Evolutionary conservation across 371 early-diverging fungal species (phyloP).

Genomic region (Aphelidium insulamus): DNA sequence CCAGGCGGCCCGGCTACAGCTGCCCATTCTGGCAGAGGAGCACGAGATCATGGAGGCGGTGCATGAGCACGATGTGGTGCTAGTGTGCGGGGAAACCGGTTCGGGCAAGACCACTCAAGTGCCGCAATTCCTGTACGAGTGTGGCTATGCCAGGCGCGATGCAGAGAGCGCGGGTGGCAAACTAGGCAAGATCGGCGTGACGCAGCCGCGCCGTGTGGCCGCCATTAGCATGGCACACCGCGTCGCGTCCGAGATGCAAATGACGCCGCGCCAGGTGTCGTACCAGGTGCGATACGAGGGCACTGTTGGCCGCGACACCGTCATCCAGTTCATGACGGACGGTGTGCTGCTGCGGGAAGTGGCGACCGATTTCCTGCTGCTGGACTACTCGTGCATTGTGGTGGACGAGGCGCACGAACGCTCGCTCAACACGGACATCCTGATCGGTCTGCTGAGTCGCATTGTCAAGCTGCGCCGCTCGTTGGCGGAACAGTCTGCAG

Average conservation of each 20-base stretch:
- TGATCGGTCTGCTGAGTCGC: constrained; percentile 81
- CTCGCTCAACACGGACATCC: constrained; percentile 88
- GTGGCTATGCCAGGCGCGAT: constrained; percentile 61
- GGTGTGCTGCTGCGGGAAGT: constrained; percentile 94
- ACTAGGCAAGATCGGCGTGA: constrained; percentile 83
- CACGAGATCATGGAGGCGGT: constrained; percentile 93
- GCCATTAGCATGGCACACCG: constrained; percentile 92
- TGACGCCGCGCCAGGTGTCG: constrained; percentile 26
- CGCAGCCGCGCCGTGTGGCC: constrained; percentile 98
- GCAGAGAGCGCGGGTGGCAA: constrained; percentile 50
- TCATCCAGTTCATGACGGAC: constrained; percentile 97
- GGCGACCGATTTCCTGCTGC: constrained; percentile 61
- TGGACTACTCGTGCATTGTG: constrained; percentile 82
- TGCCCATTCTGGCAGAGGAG: constrained; percentile 85
- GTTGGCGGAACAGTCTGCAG: constrained; percentile 10
- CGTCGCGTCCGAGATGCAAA: constrained; percentile 73
- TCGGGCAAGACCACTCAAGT: constrained; percentile 97
- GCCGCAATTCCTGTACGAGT: constrained; percentile 95
- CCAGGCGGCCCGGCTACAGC: constrained; percentile 41
- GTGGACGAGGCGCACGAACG: constrained; percentile 99
- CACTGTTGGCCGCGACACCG: constrained; percentile 41
- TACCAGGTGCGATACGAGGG: constrained; percentile 77
- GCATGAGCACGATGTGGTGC: constrained; percentile 47
- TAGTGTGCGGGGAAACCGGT: constrained; percentile 96
- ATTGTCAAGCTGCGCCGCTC: constrained; percentile 41